These are phyloP conservation scores for Trichophyton schoenleinii DNA, from an alignment of 2,329 filamentous ascomycete species.

Conservation along the genomic window DNA sequence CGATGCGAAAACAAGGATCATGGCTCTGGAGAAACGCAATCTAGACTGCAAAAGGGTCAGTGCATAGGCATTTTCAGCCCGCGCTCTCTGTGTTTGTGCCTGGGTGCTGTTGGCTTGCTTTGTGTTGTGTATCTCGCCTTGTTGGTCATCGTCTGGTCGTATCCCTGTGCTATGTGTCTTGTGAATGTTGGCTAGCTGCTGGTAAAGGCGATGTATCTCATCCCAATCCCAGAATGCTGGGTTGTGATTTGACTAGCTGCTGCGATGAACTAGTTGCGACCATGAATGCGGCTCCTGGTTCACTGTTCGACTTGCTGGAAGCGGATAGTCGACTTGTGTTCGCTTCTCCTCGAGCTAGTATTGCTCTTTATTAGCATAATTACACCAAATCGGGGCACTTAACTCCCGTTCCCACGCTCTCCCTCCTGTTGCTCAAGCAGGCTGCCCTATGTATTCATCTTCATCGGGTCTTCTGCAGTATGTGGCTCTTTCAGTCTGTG, in stretches of 20 bases:
- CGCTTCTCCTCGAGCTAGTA: background rate
- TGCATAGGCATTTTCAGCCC: background rate
- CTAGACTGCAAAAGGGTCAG: background rate
- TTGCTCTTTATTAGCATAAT: background rate
- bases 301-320: background rate
- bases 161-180: background rate
- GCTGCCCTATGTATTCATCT: no score
- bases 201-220: conserved; percentile 1
- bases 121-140: background rate
- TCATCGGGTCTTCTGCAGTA: no score
- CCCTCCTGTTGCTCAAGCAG: no score
- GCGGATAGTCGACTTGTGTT: background rate
- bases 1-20: background rate
- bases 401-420: no score
- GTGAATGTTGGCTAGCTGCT: background rate
- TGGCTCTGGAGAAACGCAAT: background rate
- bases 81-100: background rate
- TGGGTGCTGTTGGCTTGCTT: background rate
- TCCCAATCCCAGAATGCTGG: background rate
- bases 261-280: background rate
- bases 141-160: background rate
- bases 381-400: no score
- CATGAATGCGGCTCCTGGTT: background rate
- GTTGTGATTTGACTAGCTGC: background rate
- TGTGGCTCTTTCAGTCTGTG: no score